Evolutionary conservation across 345 rosid species (phyloP).

Genomic region (Geranium brycei): DNA sequence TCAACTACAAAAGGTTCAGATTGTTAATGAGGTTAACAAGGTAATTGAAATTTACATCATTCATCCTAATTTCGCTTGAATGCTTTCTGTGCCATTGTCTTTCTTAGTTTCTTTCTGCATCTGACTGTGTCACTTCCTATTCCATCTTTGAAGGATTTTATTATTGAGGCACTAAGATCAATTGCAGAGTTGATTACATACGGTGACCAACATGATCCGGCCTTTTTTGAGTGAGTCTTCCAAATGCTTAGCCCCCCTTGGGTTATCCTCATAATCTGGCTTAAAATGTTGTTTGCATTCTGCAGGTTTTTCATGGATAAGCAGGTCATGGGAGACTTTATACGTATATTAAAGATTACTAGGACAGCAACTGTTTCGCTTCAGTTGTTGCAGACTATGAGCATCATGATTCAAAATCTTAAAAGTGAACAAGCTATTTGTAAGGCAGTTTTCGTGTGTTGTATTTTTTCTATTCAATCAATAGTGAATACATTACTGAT

Average conservation of each 20-base stretch:
- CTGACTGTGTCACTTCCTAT: conserved; percentile 7
- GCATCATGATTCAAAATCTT: conserved; percentile 91
- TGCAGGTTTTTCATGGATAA: conserved; percentile 88
- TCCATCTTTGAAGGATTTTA: conserved; percentile 47
- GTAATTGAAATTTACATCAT: conserved; percentile 18
- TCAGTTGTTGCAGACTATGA: conserved; percentile 92
- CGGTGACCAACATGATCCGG: conserved; percentile 87
- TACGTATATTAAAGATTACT: conserved; percentile 60
- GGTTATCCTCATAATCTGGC: neutral
- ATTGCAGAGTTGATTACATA: conserved; percentile 93
- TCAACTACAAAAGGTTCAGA: conserved; percentile 63
- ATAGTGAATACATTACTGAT: neutral
- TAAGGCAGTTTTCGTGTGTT: conserved; percentile 16
- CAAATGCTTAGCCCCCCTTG: conserved; percentile 6
- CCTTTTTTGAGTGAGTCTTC: conserved; percentile 73
- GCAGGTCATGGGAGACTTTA: conserved; percentile 95
- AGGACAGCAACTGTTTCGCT: conserved; percentile 54
- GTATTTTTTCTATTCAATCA: conserved; percentile 1
- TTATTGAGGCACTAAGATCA: conserved; percentile 89
- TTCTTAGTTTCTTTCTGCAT: conserved; percentile 5
- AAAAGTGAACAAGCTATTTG: conserved; percentile 82
- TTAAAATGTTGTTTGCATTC: conserved; percentile 6
- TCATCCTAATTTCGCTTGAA: neutral
- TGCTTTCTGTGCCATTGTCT: conserved; percentile 2
- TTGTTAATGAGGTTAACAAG: conserved; percentile 72